Percentiles rank a stretch among this genome's conserved stretches.
Conservation (phyloP, 179 eudicot species). For the Silene noctiflora region DNA sequence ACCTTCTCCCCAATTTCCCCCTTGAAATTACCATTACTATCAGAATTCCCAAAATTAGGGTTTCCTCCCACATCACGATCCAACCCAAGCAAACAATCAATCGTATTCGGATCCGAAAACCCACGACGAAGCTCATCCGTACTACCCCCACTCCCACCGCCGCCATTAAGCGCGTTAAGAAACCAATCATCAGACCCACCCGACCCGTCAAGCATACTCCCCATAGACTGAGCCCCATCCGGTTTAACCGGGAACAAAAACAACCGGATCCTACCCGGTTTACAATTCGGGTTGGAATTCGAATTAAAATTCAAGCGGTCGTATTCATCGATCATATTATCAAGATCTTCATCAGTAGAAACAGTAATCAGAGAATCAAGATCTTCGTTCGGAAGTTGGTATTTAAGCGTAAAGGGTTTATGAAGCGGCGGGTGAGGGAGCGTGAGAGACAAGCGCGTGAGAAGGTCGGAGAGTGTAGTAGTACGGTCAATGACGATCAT, state of each 20-base stretch:
- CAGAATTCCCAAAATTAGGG: conserved; percentile 19
- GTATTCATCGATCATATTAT: conserved; percentile 71
- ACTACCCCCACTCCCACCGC: conserved; percentile 2
- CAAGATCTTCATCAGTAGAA: conserved; percentile 63
- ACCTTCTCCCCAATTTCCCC: conserved; percentile 15
- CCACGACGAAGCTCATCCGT: conserved; percentile 28
- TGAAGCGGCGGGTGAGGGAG: conserved; percentile 38
- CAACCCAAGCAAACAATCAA: conserved; percentile 61
- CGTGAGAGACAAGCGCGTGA: conserved; percentile 49
- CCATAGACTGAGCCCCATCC: conserved; percentile 43
- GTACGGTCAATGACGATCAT: conserved; percentile 54
- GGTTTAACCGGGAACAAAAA: conserved; percentile 49
- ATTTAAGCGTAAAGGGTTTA: conserved; percentile 50
- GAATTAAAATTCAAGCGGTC: conserved; percentile 25
- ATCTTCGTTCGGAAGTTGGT: conserved; percentile 75
- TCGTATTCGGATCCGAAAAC: conserved; percentile 58
- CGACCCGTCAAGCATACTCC: conserved; percentile 48
- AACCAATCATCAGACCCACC: conserved; percentile 76
- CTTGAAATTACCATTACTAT: conserved; percentile 21
- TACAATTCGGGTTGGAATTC: not conserved
- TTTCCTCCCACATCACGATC: conserved; percentile 35
- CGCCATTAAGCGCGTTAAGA: conserved; percentile 60
- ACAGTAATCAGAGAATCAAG: conserved; percentile 74
- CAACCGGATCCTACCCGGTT: conserved; percentile 44
- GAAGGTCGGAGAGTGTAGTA: conserved; percentile 41